These are phyloP conservation scores for Nymphaea colorata DNA, from an alignment of 164 flowering plant species.

Conservation along the genomic window DNA sequence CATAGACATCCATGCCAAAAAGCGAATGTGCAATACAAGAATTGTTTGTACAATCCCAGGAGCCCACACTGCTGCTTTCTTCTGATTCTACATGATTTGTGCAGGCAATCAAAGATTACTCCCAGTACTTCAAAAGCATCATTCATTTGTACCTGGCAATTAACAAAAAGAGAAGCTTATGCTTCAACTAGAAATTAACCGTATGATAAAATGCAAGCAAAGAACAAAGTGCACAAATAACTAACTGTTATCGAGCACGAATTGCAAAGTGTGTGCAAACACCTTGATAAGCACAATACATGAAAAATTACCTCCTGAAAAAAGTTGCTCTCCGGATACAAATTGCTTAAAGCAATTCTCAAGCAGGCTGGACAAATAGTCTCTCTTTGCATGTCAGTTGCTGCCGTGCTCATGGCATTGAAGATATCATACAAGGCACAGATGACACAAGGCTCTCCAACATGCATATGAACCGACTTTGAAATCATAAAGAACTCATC, in stretches of 20 bases:
- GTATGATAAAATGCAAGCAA: neutral
- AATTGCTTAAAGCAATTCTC: constrained; percentile 82
- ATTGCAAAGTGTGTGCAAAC: neutral
- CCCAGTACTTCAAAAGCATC: constrained; percentile 97
- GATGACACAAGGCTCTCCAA: constrained; percentile 91
- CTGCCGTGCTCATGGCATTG: constrained; percentile 48
- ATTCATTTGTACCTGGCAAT: constrained; percentile 88
- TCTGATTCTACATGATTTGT: constrained; percentile 54
- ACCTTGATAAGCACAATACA: neutral
- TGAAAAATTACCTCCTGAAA: constrained; percentile 67
- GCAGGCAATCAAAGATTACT: constrained; percentile 91
- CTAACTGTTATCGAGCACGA: neutral
- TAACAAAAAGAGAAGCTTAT: neutral
- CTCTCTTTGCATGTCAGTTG: constrained; percentile 44
- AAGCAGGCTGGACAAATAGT: constrained; percentile 80
- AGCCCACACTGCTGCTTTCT: constrained; percentile 42
- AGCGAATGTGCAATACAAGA: constrained; percentile 71
- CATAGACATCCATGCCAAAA: constrained; percentile 91
- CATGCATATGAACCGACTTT: constrained; percentile 59
- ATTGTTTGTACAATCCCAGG: constrained; percentile 73
- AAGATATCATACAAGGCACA: constrained; percentile 86
- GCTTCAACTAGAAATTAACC: neutral
- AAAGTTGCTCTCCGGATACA: constrained; percentile 88
- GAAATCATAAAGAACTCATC: constrained; percentile 70
- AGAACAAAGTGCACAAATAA: neutral